Evolutionary conservation across 805 yeast species (phyloP), one percentile per base, ranked within the genome.

Genomic region (Crinitomyces ghanaensis): DNA sequence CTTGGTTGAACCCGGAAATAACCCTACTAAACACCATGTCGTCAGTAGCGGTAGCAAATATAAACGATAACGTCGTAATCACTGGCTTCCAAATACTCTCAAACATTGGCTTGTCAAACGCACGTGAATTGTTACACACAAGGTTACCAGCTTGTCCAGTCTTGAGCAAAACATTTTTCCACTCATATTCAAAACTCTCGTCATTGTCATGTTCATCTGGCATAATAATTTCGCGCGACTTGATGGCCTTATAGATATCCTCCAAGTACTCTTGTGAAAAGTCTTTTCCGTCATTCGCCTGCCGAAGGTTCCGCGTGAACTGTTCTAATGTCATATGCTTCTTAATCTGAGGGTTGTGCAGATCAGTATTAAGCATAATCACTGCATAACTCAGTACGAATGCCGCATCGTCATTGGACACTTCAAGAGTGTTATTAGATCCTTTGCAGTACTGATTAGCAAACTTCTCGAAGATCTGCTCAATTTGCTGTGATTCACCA

Each of bases 401-500:
- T 1, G 88, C 93, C 0, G 93, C 76, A 51, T 91, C 97, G 13
- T 76, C 65, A 48, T 77, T 82, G 2, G 93, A 88, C 23, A 72
- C 67, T 5, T 51, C 50, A 11, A 50, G 54, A 24, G 44, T 44
- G 15, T 60, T 59, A 5, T 59, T 58, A 48, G 77, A 83, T 37
- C 79, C 74, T 13, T 62, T 63, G 9, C 82, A 80, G 56, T 83
- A 91, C 38, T 81, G 72, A 26, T 74, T 76, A 2, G 93, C 85
- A 56, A 91, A 91, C 4, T 73, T 64, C 48, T 88, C 96, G 19
- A 91, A 78, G 11, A 88, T 72, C 48, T 95, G 69, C 54, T 91
- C 98, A 52, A 91, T 91, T 54, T 84, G 95, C 50, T 85, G 97
- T 0, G 96, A 80, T 58, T 91, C 99, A 39, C 99, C 99, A 1